Percentiles rank a stretch among this genome's conserved stretches.
Evolutionary conservation across 805 yeast genomes (phyloP).

Genomic region (Candida krabiensis): DNA sequence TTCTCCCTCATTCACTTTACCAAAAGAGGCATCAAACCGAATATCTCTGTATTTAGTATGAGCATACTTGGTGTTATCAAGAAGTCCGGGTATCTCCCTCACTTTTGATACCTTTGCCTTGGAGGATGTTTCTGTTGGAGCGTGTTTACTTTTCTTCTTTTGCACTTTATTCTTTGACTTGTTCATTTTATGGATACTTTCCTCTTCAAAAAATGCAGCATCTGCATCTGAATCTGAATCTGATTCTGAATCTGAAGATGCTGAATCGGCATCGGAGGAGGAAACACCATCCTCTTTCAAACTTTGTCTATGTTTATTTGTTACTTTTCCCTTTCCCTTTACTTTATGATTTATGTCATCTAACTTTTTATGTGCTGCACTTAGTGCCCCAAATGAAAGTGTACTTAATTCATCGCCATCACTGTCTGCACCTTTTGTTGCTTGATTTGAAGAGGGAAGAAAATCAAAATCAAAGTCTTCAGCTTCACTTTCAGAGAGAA

Average conservation of each 20-base stretch:
- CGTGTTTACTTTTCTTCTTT: conserved; percentile 68
- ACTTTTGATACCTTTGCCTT: conserved; percentile 68
- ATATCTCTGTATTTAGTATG: conserved; percentile 68
- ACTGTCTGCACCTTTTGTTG: no score
- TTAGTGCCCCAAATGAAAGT: conserved; percentile 65
- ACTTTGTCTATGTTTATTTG: no score
- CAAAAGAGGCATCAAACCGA: conserved; percentile 87
- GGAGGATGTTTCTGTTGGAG: conserved; percentile 79
- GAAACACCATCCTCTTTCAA: no score
- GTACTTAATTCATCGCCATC: conserved; percentile 53
- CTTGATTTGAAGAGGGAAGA: no score
- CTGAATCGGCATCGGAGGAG: no score
- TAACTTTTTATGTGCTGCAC: conserved; percentile 55
- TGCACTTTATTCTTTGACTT: conserved; percentile 15
- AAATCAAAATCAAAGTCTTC: conserved; percentile 6
- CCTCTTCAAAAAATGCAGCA: conserved; percentile 42
- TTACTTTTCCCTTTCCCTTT: no score
- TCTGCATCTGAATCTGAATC: conserved; percentile 26
- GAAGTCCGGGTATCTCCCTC: conserved; percentile 72
- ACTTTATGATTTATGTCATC: conserved; percentile 23
- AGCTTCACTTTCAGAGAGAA: conserved; percentile 31
- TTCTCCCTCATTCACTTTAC: conserved; percentile 69
- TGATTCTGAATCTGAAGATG: conserved; percentile 9
- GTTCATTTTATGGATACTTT: conserved; percentile 21
- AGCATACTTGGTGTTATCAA: conserved; percentile 34